Conservation (phyloP, 805 yeast species). For the Wickerhamomyces ciferrii region DNA sequence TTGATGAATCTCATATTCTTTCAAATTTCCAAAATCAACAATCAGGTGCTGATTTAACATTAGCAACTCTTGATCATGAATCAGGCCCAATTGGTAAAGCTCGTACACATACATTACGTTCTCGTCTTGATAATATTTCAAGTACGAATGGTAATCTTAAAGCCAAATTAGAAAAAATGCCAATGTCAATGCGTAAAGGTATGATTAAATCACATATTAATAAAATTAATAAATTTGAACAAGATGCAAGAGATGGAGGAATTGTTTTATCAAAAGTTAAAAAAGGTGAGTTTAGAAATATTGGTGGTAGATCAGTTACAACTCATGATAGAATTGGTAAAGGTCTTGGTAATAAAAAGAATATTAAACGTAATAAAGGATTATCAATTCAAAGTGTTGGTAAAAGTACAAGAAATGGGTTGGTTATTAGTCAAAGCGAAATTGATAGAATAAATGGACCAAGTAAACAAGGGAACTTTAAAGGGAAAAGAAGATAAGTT, state of each 20-base stretch:
- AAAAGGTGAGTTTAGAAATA: slow-evolving; percentile 61
- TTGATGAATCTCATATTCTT: slow-evolving; percentile 66
- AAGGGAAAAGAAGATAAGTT: slow-evolving; percentile 2
- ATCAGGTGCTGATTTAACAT: slow-evolving; percentile 60
- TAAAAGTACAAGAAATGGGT: slow-evolving; percentile 70
- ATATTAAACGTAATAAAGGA: slow-evolving; percentile 64
- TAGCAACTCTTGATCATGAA: slow-evolving; percentile 50
- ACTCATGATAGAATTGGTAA: slow-evolving; percentile 35
- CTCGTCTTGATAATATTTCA: slow-evolving; percentile 48
- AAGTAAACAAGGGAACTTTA: slow-evolving; percentile 8
- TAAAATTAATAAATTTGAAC: slow-evolving; percentile 53
- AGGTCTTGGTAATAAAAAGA: slow-evolving; percentile 44
- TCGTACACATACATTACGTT: slow-evolving; percentile 56
- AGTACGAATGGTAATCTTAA: slow-evolving; percentile 36
- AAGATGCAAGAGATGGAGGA: slow-evolving; percentile 86
- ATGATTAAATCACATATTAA: slow-evolving; percentile 56
- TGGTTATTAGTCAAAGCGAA: slow-evolving; percentile 63
- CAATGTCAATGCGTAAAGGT: slow-evolving; percentile 85
- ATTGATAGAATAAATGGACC: slow-evolving; percentile 42
- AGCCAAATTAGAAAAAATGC: slow-evolving; percentile 64
- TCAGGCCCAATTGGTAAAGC: slow-evolving; percentile 51
- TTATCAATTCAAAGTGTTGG: slow-evolving; percentile 75
- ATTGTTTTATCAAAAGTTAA: slow-evolving; percentile 70
- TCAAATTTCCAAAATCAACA: slow-evolving; percentile 26
- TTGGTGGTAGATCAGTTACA: slow-evolving; percentile 34